Conservation (phyloP, 2,329 filamentous ascomycete genomes). For the Aspergillus sp. region DNA sequence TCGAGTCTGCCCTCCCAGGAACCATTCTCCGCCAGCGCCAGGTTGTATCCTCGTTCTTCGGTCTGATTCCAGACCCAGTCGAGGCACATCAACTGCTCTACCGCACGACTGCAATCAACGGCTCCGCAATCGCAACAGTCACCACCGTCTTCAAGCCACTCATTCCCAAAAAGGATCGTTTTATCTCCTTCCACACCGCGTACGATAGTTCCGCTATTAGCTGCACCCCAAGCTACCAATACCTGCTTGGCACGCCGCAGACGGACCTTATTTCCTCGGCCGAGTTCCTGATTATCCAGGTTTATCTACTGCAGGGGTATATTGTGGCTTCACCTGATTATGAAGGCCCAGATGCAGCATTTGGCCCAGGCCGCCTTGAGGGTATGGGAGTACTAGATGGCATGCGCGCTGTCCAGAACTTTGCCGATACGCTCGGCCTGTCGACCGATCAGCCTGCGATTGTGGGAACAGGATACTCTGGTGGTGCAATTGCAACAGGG, state of each 20-base stretch:
- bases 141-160: conserved; percentile 43
- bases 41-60: neutral
- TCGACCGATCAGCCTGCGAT: too few relatives aligned
- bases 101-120: conserved; percentile 40
- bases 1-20: neutral
- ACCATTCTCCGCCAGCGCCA: conserved; percentile 2
- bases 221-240: conserved; percentile 6
- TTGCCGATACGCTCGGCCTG: too few relatives aligned
- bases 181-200: conserved; percentile 47
- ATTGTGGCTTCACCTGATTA: conserved; percentile 51
- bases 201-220: conserved; percentile 29
- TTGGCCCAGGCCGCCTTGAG: conserved; percentile 41
- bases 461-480: too few relatives aligned
- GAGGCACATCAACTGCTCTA: conserved; percentile 42
- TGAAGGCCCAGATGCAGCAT: conserved; percentile 49
- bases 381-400: conserved; percentile 33
- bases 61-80: conserved; percentile 22
- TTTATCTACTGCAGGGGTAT: conserved; percentile 47
- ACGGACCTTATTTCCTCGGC: conserved; percentile 35
- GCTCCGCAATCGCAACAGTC: conserved; percentile 40
- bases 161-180: conserved; percentile 22
- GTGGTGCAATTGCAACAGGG: too few relatives aligned
- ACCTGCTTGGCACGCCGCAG: conserved; percentile 31
- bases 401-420: too few relatives aligned
- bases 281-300: conserved; percentile 32